These are phyloP conservation scores for Chaetomiaceae sp. DNA, from an alignment of 2,329 filamentous ascomycete genomes.

Conservation along the genomic window DNA sequence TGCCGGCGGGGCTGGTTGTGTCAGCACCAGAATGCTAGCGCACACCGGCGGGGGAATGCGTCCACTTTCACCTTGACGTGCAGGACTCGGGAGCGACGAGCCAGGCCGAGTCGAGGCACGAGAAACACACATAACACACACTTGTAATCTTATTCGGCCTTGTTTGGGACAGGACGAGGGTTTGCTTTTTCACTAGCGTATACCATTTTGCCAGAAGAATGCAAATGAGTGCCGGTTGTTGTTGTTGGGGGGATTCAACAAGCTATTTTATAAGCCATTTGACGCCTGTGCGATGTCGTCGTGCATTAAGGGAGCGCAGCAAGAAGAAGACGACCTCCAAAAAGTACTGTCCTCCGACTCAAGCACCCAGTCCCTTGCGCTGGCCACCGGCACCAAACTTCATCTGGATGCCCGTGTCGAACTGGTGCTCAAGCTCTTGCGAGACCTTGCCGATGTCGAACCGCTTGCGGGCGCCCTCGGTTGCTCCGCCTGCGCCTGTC, in stretches of 20 bases:
- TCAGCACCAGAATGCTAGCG: neutral
- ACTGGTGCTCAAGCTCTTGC: slow-evolving; percentile 53
- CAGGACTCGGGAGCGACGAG: neutral
- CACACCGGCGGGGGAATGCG: neutral
- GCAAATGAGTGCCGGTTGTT: neutral
- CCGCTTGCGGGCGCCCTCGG: slow-evolving; percentile 27
- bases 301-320: too few relatives aligned
- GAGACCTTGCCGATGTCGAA: slow-evolving; percentile 39
- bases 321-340: neutral
- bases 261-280: too few relatives aligned
- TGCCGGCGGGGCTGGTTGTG: neutral
- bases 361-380: slow-evolving; percentile 50
- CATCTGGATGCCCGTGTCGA: slow-evolving; percentile 51
- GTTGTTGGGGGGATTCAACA: neutral
- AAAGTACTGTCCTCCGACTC: slow-evolving; percentile 14
- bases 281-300: too few relatives aligned
- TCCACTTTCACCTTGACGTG: too few relatives aligned
- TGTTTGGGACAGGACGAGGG: neutral
- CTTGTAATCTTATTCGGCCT: slow-evolving; percentile 9
- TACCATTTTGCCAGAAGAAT: slow-evolving; percentile 4
- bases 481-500: neutral
- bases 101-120: neutral
- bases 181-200: slow-evolving; percentile 10
- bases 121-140: too few relatives aligned
- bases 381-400: slow-evolving; percentile 49